Percentiles rank a stretch among this genome's conserved stretches.
Conservation (phyloP, 78 protist species). For the Chrysochromulina parva region DNA sequence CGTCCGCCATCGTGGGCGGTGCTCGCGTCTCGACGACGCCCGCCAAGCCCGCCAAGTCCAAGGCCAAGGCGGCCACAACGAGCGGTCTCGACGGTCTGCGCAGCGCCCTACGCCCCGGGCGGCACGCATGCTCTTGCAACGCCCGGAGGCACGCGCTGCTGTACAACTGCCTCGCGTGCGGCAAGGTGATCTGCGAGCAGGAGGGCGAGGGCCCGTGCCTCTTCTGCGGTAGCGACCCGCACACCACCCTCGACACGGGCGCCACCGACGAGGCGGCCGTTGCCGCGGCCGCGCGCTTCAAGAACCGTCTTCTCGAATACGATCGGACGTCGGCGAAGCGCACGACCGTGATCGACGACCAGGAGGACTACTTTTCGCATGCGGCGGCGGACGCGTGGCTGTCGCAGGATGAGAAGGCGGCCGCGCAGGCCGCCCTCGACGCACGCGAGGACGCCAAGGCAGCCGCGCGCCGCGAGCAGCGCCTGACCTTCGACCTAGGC, state of each 20-base stretch:
- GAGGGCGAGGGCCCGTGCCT: constrained; percentile 2
- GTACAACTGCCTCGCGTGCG: constrained; percentile 7
- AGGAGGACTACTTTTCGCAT: background rate
- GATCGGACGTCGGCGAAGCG: background rate
- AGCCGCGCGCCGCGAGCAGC: background rate
- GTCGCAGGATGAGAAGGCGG: background rate
- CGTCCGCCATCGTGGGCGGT: no score
- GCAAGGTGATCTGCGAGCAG: constrained; percentile 1
- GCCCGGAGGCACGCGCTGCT: constrained; percentile 15
- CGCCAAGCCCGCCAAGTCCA: no score
- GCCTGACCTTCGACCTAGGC: background rate
- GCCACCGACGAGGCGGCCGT: background rate
- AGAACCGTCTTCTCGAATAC: background rate
- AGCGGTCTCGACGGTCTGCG: no score
- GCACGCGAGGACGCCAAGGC: background rate
- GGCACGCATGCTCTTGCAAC: background rate
- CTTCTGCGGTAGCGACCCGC: background rate
- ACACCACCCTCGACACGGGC: background rate
- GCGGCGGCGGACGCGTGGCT: constrained; percentile 2
- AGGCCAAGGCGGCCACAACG: no score
- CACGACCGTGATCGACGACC: constrained; percentile 21
- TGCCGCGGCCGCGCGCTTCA: background rate
- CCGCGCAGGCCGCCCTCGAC: background rate
- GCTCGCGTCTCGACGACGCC: no score
- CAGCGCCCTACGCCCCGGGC: background rate